phyloP scores from a whole-genome alignment of 176 grass and related monocot genomes.

The Cenchrus fungigraminus region DNA sequence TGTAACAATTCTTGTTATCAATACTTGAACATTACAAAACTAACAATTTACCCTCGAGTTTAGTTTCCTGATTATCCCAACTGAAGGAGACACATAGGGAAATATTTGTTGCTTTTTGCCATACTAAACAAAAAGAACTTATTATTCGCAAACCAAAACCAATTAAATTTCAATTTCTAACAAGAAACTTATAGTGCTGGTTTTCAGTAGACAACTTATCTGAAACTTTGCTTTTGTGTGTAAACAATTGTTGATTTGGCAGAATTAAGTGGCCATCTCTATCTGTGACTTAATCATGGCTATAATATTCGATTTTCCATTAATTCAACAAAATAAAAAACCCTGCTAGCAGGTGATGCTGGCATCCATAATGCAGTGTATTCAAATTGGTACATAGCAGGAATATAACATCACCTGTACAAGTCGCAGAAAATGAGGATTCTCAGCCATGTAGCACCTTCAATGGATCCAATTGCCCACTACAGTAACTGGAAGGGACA shows the following conservation, averaged over 20 bases:
- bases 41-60: not conserved
- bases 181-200: too few relatives aligned
- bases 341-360: not conserved
- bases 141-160: too few relatives aligned
- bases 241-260: not conserved
- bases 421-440: slow-evolving; percentile 51
- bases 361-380: not conserved
- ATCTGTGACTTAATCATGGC: not conserved
- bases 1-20: not conserved
- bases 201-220: not conserved
- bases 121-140: too few relatives aligned
- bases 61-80: not conserved
- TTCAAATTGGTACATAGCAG: not conserved
- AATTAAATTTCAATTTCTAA: too few relatives aligned
- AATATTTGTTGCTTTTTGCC: not conserved
- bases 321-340: not conserved
- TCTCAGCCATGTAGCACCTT: slow-evolving; percentile 61
- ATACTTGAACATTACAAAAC: not conserved
- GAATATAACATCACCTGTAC: slow-evolving; percentile 55
- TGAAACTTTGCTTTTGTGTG: not conserved
- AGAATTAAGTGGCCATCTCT: not conserved
- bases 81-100: not conserved
- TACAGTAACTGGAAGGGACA: slow-evolving; percentile 88
- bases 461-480: slow-evolving; percentile 70
- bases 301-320: not conserved